phyloP scores from a whole-genome alignment of 352 stramenopile species.

The Aphanomyces astaci region DNA sequence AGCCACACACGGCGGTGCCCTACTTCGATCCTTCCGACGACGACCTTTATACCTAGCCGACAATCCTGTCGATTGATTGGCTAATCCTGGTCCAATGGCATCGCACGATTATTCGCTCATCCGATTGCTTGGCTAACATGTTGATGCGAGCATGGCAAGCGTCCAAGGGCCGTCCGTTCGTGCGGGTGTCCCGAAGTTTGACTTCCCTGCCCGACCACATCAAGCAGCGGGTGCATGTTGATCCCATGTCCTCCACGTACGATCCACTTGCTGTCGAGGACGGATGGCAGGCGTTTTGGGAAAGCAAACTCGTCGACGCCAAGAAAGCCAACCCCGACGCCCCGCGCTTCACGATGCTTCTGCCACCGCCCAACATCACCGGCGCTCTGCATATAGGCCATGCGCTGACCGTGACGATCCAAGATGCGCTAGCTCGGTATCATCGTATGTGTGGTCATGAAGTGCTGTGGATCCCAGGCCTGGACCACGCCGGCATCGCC shows the following conservation, averaged over 20 bases:
- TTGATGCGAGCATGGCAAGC: not conserved
- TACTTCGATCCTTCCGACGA: not conserved
- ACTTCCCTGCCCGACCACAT: not conserved
- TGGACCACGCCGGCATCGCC: conserved; percentile 99
- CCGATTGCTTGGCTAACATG: not conserved
- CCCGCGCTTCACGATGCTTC: conserved; percentile 68
- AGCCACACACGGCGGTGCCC: too few species aligned
- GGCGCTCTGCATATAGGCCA: conserved; percentile 97
- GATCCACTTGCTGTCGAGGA: conserved; percentile 95
- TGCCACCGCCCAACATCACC: conserved; percentile 97
- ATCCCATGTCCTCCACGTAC: conserved; percentile 89
- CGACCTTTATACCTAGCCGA: too few species aligned
- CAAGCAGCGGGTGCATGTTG: not conserved
- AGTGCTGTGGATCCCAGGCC: conserved; percentile 94
- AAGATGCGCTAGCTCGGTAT: conserved; percentile 95
- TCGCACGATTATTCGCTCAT: not conserved
- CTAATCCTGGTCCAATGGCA: not conserved
- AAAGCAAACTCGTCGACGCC: conserved; percentile 35
- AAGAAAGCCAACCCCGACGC: not conserved
- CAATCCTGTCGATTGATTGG: not conserved
- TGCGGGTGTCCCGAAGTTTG: not conserved
- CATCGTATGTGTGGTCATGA: conserved; percentile 97
- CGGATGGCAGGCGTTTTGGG: conserved; percentile 99
- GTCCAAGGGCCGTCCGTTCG: not conserved
- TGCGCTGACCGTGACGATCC: conserved; percentile 94